phyloP scores from a whole-genome alignment of 805 yeast species.

The Sugiyamaella boreocaroliniensis region DNA sequence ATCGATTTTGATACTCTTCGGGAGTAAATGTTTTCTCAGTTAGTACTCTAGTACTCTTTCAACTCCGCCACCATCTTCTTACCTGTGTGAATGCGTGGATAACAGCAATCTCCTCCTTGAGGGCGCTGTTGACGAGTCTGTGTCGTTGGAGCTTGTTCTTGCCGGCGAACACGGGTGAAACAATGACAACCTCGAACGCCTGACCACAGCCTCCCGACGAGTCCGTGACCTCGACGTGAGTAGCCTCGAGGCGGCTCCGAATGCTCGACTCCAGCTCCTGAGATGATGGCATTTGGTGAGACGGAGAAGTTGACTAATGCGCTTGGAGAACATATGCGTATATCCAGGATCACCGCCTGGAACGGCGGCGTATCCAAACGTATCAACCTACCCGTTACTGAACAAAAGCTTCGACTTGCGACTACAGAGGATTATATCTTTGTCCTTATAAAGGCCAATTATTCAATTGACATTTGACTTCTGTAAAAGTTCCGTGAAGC shows the following conservation, averaged over 20 bases:
- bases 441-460: too few relatives aligned
- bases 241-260: slow-evolving; percentile 50
- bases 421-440: too few relatives aligned
- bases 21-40: slow-evolving; percentile 51
- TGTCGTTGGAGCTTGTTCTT: slow-evolving; percentile 84
- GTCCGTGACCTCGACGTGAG: slow-evolving; percentile 66
- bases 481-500: too few relatives aligned
- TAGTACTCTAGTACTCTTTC: neutral
- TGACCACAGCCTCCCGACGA: slow-evolving; percentile 90
- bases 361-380: too few relatives aligned
- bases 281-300: slow-evolving; percentile 21
- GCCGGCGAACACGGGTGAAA: slow-evolving; percentile 62
- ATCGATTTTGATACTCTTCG: slow-evolving; percentile 63
- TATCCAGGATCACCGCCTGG: too few relatives aligned
- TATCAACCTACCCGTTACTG: too few relatives aligned
- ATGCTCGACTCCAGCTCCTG: slow-evolving; percentile 44
- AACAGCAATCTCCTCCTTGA: slow-evolving; percentile 75
- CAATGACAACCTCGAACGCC: slow-evolving; percentile 90
- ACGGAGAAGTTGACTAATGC: too few relatives aligned
- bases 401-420: too few relatives aligned
- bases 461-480: too few relatives aligned
- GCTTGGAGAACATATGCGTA: too few relatives aligned
- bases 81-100: slow-evolving; percentile 97
- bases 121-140: slow-evolving; percentile 69
- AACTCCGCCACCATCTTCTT: slow-evolving; percentile 28